Evolutionary conservation across 352 stramenopile species (phyloP), one percentile per base, ranked within the genome.

Genomic region (Phytophthora chlamydospora): DNA sequence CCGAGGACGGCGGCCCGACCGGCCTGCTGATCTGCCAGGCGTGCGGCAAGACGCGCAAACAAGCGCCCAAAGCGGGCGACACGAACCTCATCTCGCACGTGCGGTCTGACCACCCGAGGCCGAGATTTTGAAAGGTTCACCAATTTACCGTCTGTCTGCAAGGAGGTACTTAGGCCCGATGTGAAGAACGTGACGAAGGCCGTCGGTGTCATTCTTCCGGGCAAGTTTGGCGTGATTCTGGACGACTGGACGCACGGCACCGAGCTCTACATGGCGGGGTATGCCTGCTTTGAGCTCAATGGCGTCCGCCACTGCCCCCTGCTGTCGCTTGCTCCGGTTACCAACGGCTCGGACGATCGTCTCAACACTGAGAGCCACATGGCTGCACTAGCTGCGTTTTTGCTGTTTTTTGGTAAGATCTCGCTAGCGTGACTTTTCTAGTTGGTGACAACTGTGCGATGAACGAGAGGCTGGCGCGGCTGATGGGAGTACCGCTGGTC

Each of bases 391-490:
- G 14, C 31, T 8, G 10, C 10, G 5, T 55, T 35, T 36, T n/a
- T 45, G 24, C 47, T 21, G 14, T 33, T 52, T 58, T 62, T 62
- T 46, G 24, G 16, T 34, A 53, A 47, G 12, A 38, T 3, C 44
- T 62, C 1, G 19, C 27, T 44, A 42, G 38, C 17, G 17, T 39
- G 9, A 19, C 41, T 4, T 58, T 59, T 55, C n/a, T 59, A 13
- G 47, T 66, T 36, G 46, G 57, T 0, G 58, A 55, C 14, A 66
- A 66, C 24, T 59, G 47, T 27, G 40, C 34, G 5, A 19, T 51
- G 1, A 64, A 57, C 31, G 57, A 52, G 46, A 27, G 45, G 29
- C 19, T 64, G 0, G 45, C 46, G 0, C 47, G 40, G 6, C 31
- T 56, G 0, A 63, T 63, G 17, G 44, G 32, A 6, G 54, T 55